phyloP scores from a whole-genome alignment of 805 yeast genomes.

The Saccharomycopsis sp. region DNA sequence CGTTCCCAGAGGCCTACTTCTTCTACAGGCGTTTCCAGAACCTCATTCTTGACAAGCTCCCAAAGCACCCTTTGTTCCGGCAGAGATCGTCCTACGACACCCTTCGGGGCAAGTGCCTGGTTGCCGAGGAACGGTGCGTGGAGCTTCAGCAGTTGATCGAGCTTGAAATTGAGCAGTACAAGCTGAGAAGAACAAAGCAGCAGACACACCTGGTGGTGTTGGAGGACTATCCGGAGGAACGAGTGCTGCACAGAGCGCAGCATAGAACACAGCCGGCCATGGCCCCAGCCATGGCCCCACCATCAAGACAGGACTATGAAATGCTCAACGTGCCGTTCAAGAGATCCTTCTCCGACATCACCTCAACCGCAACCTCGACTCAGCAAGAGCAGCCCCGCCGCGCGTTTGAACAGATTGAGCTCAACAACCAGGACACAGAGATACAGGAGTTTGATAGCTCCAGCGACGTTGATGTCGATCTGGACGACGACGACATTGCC shows the following conservation, averaged over 20 bases:
- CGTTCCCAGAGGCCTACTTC: constrained; percentile 30
- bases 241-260: no score
- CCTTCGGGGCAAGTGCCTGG: constrained; percentile 1
- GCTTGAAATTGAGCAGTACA: no score
- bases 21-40: constrained; percentile 30
- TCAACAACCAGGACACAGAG: background rate
- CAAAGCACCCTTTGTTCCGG: constrained; percentile 27
- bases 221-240: no score
- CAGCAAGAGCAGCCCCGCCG: constrained; percentile 1
- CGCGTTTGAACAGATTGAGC: no score
- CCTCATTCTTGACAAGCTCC: constrained; percentile 28
- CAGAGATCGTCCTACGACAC: constrained; percentile 12
- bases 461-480: constrained; percentile 3
- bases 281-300: constrained; percentile 4
- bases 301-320: constrained; percentile 14
- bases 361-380: constrained; percentile 6
- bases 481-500: constrained; percentile 12
- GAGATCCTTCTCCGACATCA: constrained; percentile 8
- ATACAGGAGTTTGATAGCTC: background rate
- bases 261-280: no score
- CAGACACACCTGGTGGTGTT: no score
- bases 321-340: constrained; percentile 9
- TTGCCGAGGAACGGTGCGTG: background rate
- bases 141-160: background rate
- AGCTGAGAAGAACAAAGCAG: no score